A percentile compares a stretch with the other conserved stretches of the same genome.
phyloP scores from a whole-genome alignment of 352 stramenopile genomes.

The Phytophthora tubulina region DNA sequence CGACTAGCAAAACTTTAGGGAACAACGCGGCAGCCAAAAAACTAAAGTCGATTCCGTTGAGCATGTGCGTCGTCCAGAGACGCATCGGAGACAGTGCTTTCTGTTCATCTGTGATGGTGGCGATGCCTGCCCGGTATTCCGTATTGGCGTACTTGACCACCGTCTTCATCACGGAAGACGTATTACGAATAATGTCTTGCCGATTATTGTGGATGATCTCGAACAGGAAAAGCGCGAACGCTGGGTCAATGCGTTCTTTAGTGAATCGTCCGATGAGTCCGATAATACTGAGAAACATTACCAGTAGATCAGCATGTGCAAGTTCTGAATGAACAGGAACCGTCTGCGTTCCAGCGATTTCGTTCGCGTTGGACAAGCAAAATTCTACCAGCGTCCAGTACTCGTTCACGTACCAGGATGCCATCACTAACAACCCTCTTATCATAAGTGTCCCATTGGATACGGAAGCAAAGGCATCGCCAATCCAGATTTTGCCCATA shows the following conservation, averaged over 20 bases:
- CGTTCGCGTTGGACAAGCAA: constrained; percentile 23
- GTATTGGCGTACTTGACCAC: constrained; percentile 15
- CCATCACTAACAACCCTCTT: constrained; percentile 40
- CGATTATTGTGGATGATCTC: constrained; percentile 35
- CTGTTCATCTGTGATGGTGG: constrained; percentile 25
- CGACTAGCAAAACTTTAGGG: constrained; percentile 25
- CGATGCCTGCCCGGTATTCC: constrained; percentile 34
- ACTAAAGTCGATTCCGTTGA: constrained; percentile 31
- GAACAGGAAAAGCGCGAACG: constrained; percentile 41
- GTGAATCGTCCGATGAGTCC: constrained; percentile 36
- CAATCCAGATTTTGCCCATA: constrained; percentile 52
- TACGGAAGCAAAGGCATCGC: constrained; percentile 49
- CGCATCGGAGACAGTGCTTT: constrained; percentile 25
- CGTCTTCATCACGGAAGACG: not conserved
- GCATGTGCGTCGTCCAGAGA: constrained; percentile 37
- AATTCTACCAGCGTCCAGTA: constrained; percentile 48
- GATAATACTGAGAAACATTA: constrained; percentile 44
- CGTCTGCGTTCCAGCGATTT: constrained; percentile 15
- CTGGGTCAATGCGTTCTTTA: constrained; percentile 45
- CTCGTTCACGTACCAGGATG: constrained; percentile 46
- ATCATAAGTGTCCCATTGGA: constrained; percentile 42
- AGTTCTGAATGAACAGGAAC: constrained; percentile 39
- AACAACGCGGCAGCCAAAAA: constrained; percentile 29
- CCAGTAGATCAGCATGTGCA: constrained; percentile 45
- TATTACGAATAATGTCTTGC: constrained; percentile 3